These are phyloP conservation scores for Ensete glaucum DNA, from an alignment of 176 grass and related monocot species.

Conservation along the genomic window DNA sequence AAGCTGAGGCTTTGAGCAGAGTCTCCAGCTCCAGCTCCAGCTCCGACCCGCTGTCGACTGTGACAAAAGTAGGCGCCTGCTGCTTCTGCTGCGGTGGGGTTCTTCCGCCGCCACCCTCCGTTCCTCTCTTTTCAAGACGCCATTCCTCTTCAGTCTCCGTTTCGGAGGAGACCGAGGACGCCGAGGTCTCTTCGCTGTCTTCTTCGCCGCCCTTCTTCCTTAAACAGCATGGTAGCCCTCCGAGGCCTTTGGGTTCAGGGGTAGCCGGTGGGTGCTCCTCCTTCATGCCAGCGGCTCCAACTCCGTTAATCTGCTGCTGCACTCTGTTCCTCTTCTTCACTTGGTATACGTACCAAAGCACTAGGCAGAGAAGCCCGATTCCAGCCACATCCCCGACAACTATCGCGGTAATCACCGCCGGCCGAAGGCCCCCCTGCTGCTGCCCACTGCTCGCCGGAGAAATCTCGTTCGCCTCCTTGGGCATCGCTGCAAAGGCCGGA, in stretches of 20 bases:
- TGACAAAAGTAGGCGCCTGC: slow-evolving; percentile 34
- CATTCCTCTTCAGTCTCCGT: slow-evolving; percentile 26
- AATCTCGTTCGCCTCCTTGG: not conserved
- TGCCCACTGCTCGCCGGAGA: not conserved
- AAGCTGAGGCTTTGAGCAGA: slow-evolving; percentile 79
- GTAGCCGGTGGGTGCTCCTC: slow-evolving; percentile 34
- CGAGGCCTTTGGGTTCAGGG: slow-evolving; percentile 13
- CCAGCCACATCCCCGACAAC: slow-evolving; percentile 49
- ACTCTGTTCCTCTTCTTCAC: slow-evolving; percentile 41
- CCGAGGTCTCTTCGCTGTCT: slow-evolving; percentile 39
- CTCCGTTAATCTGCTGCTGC: slow-evolving; percentile 30
- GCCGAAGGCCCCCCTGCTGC: slow-evolving; percentile 24
- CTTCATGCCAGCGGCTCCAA: not conserved
- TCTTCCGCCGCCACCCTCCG: slow-evolving; percentile 9
- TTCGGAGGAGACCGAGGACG: slow-evolving; percentile 40
- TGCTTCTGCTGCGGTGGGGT: slow-evolving; percentile 12
- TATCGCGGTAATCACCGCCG: slow-evolving; percentile 49
- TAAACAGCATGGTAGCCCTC: slow-evolving; percentile 56
- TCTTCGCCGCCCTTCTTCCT: slow-evolving; percentile 46
- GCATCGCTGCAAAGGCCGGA: not conserved
- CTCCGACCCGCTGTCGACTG: slow-evolving; percentile 49
- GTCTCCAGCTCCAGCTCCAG: slow-evolving; percentile 79
- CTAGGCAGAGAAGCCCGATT: slow-evolving; percentile 37
- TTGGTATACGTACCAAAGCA: slow-evolving; percentile 60
- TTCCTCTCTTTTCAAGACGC: not conserved